A percentile compares a stretch with the other conserved stretches of the same genome.
These are phyloP conservation scores for Coniochaeta prunicola DNA, from an alignment of 2,329 filamentous ascomycete genomes.

Conservation along the genomic window DNA sequence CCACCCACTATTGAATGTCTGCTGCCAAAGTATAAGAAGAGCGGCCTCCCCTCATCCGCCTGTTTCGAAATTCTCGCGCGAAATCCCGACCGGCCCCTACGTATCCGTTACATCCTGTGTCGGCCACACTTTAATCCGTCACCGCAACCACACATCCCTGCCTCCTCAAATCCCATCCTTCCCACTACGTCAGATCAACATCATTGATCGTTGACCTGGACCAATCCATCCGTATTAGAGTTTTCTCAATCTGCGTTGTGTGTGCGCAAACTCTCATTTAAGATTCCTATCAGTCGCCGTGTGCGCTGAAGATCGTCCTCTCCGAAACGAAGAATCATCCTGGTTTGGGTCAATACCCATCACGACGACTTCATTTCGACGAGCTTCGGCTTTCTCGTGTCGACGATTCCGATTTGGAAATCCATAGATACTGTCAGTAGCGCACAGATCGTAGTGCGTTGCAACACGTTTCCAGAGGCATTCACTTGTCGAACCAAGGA, in stretches of 20 bases:
- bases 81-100: conserved; percentile 49
- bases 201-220: conserved; percentile 3
- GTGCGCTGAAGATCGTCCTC: conserved; percentile 13
- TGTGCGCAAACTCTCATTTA: conserved; percentile 20
- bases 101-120: conserved; percentile 36
- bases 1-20: conserved; percentile 7
- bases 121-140: conserved; percentile 32
- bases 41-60: conserved; percentile 40
- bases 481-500: conserved; percentile 1
- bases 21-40: conserved; percentile 49
- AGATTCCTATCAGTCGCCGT: conserved; percentile 15
- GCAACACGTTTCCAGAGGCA: not conserved
- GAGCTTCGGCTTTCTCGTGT: not conserved
- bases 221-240: conserved; percentile 5
- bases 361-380: conserved; percentile 10
- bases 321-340: conserved; percentile 16
- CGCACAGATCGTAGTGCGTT: not conserved
- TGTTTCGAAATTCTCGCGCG: conserved; percentile 42
- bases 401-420: not conserved
- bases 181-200: conserved; percentile 4
- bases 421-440: conserved; percentile 12
- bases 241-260: conserved; percentile 16
- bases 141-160: conserved; percentile 21
- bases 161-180: conserved; percentile 10
- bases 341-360: conserved; percentile 7